A percentile compares a stretch with the other conserved stretches of the same genome.
phyloP scores from a whole-genome alignment of 768 basidiomycete genomes.

The Kwoniella bestiolae region DNA sequence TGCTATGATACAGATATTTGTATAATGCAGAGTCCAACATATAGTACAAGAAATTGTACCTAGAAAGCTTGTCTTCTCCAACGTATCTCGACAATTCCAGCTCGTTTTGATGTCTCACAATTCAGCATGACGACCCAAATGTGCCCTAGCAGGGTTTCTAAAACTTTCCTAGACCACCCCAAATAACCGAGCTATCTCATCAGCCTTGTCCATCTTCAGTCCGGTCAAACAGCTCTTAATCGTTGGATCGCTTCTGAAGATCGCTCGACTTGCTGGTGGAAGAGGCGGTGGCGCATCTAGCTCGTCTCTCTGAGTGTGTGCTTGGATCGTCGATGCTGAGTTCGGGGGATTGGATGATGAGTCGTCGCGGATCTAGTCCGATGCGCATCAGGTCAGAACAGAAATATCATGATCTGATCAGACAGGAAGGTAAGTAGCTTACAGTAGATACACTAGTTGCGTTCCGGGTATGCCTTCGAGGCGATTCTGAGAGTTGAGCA shows the following conservation, averaged over 20 bases:
- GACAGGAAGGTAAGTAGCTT: not conserved
- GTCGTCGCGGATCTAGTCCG: not conserved
- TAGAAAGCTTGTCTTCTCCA: no score
- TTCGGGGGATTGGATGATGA: not conserved
- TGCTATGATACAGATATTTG: not conserved
- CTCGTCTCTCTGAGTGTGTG: not conserved
- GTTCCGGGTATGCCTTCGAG: slow-evolving; percentile 13
- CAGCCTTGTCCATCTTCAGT: slow-evolving; percentile 22
- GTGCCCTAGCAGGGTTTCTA: no score
- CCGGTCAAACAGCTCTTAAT: slow-evolving; percentile 20
- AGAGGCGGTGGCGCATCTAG: not conserved
- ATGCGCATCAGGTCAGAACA: not conserved
- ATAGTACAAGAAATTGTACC: no score
- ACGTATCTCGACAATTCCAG: no score
- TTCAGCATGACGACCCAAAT: no score
- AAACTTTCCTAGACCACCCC: slow-evolving; percentile 7
- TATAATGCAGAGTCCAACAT: no score
- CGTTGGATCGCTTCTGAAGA: slow-evolving; percentile 24
- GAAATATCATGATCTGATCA: not conserved
- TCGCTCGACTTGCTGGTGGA: slow-evolving; percentile 5
- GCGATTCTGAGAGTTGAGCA: slow-evolving; percentile 10
- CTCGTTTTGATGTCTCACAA: no score
- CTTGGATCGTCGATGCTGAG: not conserved
- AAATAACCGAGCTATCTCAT: slow-evolving; percentile 22
- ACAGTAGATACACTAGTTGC: slow-evolving; percentile 19